phyloP scores from a whole-genome alignment of 805 yeast species.

The Jamesozyma rosinii region DNA sequence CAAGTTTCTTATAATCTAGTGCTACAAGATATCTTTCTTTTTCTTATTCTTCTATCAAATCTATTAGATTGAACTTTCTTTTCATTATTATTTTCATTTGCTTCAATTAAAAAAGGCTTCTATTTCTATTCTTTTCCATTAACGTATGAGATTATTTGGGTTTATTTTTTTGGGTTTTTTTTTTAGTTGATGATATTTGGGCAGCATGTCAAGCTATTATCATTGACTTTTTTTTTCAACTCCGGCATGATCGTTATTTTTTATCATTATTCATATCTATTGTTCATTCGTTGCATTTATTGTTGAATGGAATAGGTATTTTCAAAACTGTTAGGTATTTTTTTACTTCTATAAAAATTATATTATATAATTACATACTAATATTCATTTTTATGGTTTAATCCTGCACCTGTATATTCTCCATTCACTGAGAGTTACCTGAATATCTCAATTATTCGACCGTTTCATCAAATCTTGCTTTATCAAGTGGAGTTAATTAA shows the following conservation, averaged over 20 bases:
- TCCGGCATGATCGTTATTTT: background rate
- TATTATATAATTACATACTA: too few relatives aligned
- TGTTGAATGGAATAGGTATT: too few relatives aligned
- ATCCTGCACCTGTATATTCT: too few relatives aligned
- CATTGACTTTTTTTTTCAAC: background rate
- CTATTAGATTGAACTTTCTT: background rate
- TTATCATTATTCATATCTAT: too few relatives aligned
- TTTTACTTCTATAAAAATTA: too few relatives aligned
- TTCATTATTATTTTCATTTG: background rate
- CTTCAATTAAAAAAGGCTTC: background rate
- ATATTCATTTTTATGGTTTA: too few relatives aligned
- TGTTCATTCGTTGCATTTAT: too few relatives aligned
- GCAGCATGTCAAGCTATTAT: background rate
- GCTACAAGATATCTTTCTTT: background rate
- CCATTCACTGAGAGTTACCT: too few relatives aligned
- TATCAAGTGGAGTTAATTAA: too few relatives aligned
- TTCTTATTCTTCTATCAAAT: background rate
- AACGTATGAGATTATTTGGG: background rate
- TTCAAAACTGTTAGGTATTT: too few relatives aligned
- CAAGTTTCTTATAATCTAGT: constrained; percentile 10
- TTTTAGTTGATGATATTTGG: background rate
- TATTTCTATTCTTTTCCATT: background rate
- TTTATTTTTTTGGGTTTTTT: background rate
- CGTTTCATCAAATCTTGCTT: too few relatives aligned
- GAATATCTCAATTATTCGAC: too few relatives aligned